phyloP scores from a whole-genome alignment of 192 early-diverging fungal genomes.

The Coemansia javaensis region DNA sequence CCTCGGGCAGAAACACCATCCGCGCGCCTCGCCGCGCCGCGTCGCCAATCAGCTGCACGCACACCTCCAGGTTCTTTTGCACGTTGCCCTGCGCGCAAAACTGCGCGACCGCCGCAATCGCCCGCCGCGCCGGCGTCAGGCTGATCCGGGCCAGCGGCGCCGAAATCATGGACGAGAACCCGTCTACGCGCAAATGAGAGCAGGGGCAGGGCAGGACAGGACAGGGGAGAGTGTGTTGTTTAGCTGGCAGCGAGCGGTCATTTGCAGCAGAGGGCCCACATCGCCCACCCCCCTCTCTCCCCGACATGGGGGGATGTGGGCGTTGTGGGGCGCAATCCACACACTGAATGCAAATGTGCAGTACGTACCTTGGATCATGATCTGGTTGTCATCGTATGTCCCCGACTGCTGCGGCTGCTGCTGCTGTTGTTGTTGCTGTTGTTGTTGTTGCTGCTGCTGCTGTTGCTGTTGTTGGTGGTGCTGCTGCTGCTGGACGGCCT shows the following conservation, averaged over 20 bases:
- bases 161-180: conserved; percentile 36
- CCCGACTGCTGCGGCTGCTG: too few relatives aligned
- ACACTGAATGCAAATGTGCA: not conserved
- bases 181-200: conserved; percentile 12
- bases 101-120: conserved; percentile 62
- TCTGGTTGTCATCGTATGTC: conserved; percentile 29
- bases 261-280: too few relatives aligned
- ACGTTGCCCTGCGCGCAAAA: conserved; percentile 64
- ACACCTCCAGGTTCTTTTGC: conserved; percentile 56
- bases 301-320: not conserved
- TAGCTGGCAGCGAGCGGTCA: not conserved
- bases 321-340: not conserved
- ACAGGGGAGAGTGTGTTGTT: not conserved
- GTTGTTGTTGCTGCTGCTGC: too few relatives aligned
- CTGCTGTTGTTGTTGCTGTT: too few relatives aligned
- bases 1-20: conserved; percentile 79
- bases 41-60: conserved; percentile 53
- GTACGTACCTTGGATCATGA: conserved; percentile 38
- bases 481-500: conserved; percentile 15
- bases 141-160: conserved; percentile 24
- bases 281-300: too few relatives aligned
- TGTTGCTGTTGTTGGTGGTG: too few relatives aligned
- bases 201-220: not conserved
- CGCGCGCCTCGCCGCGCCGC: conserved; percentile 60
- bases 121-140: conserved; percentile 25